These are phyloP conservation scores for Starmerella apis DNA, from an alignment of 805 yeast species.

Conservation along the genomic window DNA sequence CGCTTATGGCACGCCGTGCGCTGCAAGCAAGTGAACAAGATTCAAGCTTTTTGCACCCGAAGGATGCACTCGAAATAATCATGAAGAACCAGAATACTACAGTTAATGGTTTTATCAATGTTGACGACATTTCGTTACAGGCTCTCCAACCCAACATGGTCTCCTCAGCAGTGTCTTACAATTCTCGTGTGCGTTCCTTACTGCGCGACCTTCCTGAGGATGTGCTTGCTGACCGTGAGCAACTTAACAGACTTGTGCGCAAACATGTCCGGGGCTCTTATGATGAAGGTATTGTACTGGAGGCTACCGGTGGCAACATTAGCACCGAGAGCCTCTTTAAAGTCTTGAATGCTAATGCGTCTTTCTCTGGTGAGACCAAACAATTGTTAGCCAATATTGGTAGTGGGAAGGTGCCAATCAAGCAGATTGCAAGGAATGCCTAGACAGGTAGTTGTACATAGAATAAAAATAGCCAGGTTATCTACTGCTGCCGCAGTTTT, in stretches of 20 bases:
- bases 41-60: conserved; percentile 9
- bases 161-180: conserved; percentile 18
- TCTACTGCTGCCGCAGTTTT: too few relatives aligned
- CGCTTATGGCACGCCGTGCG: background rate
- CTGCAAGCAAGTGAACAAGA: background rate
- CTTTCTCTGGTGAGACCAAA: conserved; percentile 8
- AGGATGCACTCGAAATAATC: conserved; percentile 20
- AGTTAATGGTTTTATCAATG: conserved; percentile 16
- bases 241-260: conserved; percentile 7
- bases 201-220: conserved; percentile 12
- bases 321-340: conserved; percentile 10
- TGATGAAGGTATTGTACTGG: background rate
- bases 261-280: conserved; percentile 16
- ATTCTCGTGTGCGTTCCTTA: conserved; percentile 24
- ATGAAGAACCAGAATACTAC: conserved; percentile 16
- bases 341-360: conserved; percentile 16
- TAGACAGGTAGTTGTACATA: background rate
- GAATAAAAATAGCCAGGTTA: background rate
- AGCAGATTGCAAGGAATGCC: conserved; percentile 13
- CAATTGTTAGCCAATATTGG: conserved; percentile 21
- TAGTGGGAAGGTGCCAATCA: conserved; percentile 20
- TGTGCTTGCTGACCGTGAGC: conserved; percentile 8
- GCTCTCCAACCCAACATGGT: conserved; percentile 14
- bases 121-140: conserved; percentile 16
- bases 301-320: background rate